Evolutionary conservation across 2,329 filamentous ascomycete species (phyloP), one percentile per base, ranked within the genome.

Genomic region (Xylaria sp.): DNA sequence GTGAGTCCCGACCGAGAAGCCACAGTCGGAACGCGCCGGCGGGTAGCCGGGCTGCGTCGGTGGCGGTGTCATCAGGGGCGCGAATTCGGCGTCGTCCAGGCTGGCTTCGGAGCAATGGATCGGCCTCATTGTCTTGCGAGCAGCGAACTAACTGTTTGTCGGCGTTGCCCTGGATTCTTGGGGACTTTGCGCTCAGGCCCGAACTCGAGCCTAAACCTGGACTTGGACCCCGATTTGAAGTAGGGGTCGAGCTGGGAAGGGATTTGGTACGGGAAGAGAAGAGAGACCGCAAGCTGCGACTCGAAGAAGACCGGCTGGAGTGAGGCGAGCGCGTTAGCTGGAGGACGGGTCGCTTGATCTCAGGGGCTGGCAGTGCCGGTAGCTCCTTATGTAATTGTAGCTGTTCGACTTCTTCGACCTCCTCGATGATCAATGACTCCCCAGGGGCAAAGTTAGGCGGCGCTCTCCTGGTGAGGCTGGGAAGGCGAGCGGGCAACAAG

Each of bases 61-160:
- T 68, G 74, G 76, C 61, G 76, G 79, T 78, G 80, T 82, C 77
- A 84, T 84, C 75, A 81, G 84, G 76, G 77, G 77, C 71, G 73
- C 73, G 75, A 75, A 78, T 69, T 85, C 86, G 84, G 85, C 86
- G 75, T 87, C 86, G 82, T 82, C 84, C 76, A 86, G 82, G 68
- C 85, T 88, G 75, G 78, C 85, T 83, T 86, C 86, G 77, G 84
- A 76, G 69, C 72, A 75, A 63, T 74, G 74, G 60, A 76, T 71
- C 23, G 74, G 72, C 18, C 68, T 75, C 75, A 74, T 76, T 58
- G 20, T 72, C 56, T 69, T 59, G 68, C 56, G 62, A 56, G 62
- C 39, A n/a, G 43, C 65, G 67, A 15, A 66, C 69, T 8, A 71
- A 43, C 54, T 71, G 68, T 48, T 66, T 72, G n/a, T 67, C 58